Evolutionary conservation across 176 grass and related monocot genomes (phyloP).

Genomic region (Juncus effusus): DNA sequence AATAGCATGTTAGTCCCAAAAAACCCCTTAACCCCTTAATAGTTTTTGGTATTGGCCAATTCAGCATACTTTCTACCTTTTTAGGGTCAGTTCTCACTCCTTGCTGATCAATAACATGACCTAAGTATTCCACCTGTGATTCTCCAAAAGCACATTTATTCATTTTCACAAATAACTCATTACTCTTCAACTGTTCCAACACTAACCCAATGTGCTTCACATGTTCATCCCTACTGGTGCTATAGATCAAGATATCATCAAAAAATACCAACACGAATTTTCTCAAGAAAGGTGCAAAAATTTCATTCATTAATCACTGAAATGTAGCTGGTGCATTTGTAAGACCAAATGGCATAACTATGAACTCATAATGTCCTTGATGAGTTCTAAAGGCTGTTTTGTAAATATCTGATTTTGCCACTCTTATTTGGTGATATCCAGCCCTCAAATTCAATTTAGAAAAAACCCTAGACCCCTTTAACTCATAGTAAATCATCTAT

Average conservation of each 20-base stretch:
- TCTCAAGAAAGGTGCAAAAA: not conserved
- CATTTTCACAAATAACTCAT: too few relatives aligned
- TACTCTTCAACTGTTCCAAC: not conserved
- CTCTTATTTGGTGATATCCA: constrained; percentile 3
- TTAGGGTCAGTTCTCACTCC: not conserved
- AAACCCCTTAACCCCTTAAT: not conserved
- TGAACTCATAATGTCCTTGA: not conserved
- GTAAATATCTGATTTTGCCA: not conserved
- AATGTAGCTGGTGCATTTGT: not conserved
- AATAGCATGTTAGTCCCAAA: too few relatives aligned
- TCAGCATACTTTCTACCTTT: not conserved
- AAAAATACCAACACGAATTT: not conserved
- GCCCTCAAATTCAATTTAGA: not conserved
- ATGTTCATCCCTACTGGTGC: not conserved
- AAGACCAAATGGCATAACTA: too few relatives aligned
- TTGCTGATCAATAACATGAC: not conserved
- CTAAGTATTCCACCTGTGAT: not conserved
- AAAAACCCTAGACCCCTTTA: not conserved
- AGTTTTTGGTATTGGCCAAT: not conserved
- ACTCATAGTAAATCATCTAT: too few relatives aligned
- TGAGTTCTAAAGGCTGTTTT: not conserved
- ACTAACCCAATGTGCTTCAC: not conserved
- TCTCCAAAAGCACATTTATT: not conserved
- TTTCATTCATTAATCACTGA: not conserved
- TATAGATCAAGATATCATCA: not conserved